Conservation (phyloP, 805 yeast genomes). For the Ogataea degrootiae region DNA sequence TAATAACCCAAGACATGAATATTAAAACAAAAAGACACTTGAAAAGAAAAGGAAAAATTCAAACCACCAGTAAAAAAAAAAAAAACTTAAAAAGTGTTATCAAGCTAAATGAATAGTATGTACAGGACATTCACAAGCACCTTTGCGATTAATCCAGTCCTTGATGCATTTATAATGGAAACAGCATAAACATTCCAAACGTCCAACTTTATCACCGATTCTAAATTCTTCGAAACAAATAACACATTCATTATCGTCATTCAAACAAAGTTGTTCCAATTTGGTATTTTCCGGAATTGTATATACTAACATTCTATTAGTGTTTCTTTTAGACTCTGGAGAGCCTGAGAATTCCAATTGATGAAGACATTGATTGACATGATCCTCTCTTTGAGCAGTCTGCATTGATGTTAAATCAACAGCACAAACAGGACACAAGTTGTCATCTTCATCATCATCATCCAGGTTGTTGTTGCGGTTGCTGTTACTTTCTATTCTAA, state of each 20-base stretch:
- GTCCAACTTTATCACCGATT: slow-evolving; percentile 85
- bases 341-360: slow-evolving; percentile 61
- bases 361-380: slow-evolving; percentile 64
- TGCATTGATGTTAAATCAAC: slow-evolving; percentile 16
- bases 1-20: background rate
- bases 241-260: slow-evolving; percentile 72
- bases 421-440: slow-evolving; percentile 43
- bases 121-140: slow-evolving; percentile 83
- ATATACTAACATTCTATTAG: slow-evolving; percentile 85
- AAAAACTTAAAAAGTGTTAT: background rate
- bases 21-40: background rate
- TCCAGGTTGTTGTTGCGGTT: background rate
- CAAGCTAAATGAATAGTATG: slow-evolving; percentile 45
- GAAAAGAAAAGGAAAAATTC: background rate
- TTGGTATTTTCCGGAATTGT: slow-evolving; percentile 41
- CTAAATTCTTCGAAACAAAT: slow-evolving; percentile 86
- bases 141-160: slow-evolving; percentile 85
- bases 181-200: slow-evolving; percentile 90
- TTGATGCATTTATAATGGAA: slow-evolving; percentile 90
- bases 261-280: slow-evolving; percentile 10
- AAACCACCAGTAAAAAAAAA: background rate
- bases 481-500: background rate
- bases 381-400: slow-evolving; percentile 48
- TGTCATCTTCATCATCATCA: slow-evolving; percentile 25
- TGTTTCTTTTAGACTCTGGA: slow-evolving; percentile 48